Evolutionary conservation across 2,329 filamentous ascomycete species (phyloP).

Genomic region (Claviceps lovelessii): DNA sequence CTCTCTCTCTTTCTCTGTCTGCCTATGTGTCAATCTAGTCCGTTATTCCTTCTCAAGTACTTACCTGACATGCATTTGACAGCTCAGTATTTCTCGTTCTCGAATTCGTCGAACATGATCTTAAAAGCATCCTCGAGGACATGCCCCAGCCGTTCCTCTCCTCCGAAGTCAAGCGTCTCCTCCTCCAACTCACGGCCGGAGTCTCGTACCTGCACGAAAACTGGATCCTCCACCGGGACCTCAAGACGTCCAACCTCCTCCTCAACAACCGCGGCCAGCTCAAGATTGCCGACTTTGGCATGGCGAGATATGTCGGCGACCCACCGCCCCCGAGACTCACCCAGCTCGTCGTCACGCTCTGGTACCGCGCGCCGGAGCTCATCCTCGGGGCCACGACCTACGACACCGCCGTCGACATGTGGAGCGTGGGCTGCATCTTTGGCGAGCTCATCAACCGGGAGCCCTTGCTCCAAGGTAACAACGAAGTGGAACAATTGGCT

Average conservation of each 20-base stretch:
- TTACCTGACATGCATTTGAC: background rate
- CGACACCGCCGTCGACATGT: slow-evolving; percentile 70
- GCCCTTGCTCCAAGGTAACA: slow-evolving; percentile 72
- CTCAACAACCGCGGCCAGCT: slow-evolving; percentile 90
- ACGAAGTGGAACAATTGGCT: slow-evolving; percentile 80
- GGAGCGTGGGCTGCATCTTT: slow-evolving; percentile 93
- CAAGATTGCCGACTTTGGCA: slow-evolving; percentile 95
- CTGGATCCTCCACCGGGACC: slow-evolving; percentile 86
- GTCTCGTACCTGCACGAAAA: slow-evolving; percentile 74
- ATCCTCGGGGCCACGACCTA: slow-evolving; percentile 70
- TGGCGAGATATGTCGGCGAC: slow-evolving; percentile 79
- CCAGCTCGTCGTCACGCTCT: slow-evolving; percentile 86
- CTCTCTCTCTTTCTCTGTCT: background rate
- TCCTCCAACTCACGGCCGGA: slow-evolving; percentile 68
- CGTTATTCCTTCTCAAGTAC: too few species aligned
- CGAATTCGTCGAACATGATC: slow-evolving; percentile 94
- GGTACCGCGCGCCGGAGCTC: slow-evolving; percentile 89
- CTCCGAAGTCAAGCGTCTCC: slow-evolving; percentile 81
- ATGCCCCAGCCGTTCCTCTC: slow-evolving; percentile 89
- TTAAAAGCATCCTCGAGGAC: slow-evolving; percentile 82
- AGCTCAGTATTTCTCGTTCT: slow-evolving; percentile 80
- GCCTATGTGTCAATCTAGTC: too few species aligned
- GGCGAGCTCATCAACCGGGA: slow-evolving; percentile 76
- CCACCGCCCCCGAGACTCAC: slow-evolving; percentile 68
- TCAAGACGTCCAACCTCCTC: slow-evolving; percentile 87